These are phyloP conservation scores for Aureobasidium sp. DNA, from an alignment of 2,329 filamentous ascomycete genomes.

Conservation along the genomic window DNA sequence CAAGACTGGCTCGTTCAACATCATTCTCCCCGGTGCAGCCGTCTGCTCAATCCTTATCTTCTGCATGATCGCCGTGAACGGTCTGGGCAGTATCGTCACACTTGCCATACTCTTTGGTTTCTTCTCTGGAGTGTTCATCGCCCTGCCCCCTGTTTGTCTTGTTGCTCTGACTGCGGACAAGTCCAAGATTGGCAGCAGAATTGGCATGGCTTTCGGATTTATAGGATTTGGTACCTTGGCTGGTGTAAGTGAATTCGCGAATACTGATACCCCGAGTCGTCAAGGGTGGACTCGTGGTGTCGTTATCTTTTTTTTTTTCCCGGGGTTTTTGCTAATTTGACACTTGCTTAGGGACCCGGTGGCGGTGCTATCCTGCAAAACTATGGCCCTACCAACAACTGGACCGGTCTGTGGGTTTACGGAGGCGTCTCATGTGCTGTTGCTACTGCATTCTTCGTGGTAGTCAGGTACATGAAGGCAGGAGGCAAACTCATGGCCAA, in stretches of 20 bases:
- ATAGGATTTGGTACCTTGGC: conserved; percentile 29
- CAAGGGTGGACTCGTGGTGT: neutral
- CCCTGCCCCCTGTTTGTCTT: conserved; percentile 36
- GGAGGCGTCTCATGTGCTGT: conserved; percentile 25
- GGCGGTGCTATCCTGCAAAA: conserved; percentile 30
- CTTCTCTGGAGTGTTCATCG: conserved; percentile 39
- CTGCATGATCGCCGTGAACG: conserved; percentile 32
- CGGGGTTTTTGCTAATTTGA: neutral
- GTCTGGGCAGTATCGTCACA: conserved; percentile 29
- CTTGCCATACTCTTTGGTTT: conserved; percentile 36
- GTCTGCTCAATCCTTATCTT: conserved; percentile 31
- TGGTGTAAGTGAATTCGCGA: conserved; percentile 17
- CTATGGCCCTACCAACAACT: conserved; percentile 22
- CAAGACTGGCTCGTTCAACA: conserved; percentile 33
- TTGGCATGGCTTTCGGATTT: conserved; percentile 35
- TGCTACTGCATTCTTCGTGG: conserved; percentile 18
- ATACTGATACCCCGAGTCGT: neutral
- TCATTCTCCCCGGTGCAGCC: conserved; percentile 27
- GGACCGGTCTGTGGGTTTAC: conserved; percentile 32
- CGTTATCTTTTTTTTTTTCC: neutral
- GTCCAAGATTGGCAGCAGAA: conserved; percentile 37
- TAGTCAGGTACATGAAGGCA: conserved; percentile 23
- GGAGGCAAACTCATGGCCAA: conserved; percentile 26
- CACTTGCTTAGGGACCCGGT: conserved; percentile 22
- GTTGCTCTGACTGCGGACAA: conserved; percentile 36